phyloP scores from a whole-genome alignment of 2,329 filamentous ascomycete species.

The Akanthomyces muscarius region DNA sequence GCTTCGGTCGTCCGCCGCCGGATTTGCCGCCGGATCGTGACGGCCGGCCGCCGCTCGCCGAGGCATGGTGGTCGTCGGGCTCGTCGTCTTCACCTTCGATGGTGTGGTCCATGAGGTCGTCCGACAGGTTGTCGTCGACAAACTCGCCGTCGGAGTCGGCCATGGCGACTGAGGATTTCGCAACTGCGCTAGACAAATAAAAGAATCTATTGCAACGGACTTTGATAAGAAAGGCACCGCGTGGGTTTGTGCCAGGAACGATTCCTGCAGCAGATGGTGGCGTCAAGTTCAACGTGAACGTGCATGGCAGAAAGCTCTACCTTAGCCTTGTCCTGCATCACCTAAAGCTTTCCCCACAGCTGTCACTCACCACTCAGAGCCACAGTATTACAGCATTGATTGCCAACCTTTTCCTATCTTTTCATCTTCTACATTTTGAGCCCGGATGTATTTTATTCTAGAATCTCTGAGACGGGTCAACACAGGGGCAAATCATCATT shows the following conservation, averaged over 20 bases:
- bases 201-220: not conserved
- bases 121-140: constrained; percentile 58
- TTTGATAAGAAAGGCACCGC: not conserved
- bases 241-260: not conserved
- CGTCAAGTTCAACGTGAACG: constrained; percentile 5
- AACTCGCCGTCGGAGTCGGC: constrained; percentile 71
- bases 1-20: constrained; percentile 13
- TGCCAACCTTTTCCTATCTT: not conserved
- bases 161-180: constrained; percentile 43
- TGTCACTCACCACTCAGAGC: constrained; percentile 12
- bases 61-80: constrained; percentile 19
- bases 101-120: constrained; percentile 54
- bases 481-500: not conserved
- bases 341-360: constrained; percentile 12
- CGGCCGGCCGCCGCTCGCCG: constrained; percentile 24
- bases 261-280: not conserved
- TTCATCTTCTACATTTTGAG: not conserved
- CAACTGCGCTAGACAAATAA: not conserved
- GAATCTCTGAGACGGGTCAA: not conserved
- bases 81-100: constrained; percentile 35
- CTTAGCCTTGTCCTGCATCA: constrained; percentile 2
- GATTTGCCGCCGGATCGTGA: constrained; percentile 24
- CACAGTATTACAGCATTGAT: constrained; percentile 2
- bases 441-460: too few species aligned
- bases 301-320: constrained; percentile 9